Percentiles rank a stretch among this genome's conserved stretches.
phyloP scores from a whole-genome alignment of 2,329 filamentous ascomycete genomes.

The Botryosphaeria agaves region DNA sequence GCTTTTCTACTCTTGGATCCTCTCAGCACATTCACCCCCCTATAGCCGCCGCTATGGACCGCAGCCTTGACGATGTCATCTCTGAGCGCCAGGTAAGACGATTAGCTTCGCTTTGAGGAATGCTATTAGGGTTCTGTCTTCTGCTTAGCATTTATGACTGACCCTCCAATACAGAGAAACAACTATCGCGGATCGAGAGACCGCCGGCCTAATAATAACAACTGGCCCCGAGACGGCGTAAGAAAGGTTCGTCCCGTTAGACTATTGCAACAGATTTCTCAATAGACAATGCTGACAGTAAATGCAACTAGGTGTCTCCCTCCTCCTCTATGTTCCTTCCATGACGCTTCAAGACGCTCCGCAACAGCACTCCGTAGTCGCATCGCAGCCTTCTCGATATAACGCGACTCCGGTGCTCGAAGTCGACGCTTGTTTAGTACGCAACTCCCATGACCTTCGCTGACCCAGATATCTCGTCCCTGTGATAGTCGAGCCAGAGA shows the following conservation, averaged over 20 bases:
- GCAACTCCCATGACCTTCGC: slow-evolving; percentile 9
- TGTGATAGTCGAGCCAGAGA: slow-evolving; percentile 16
- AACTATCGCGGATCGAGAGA: slow-evolving; percentile 10
- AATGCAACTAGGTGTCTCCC: slow-evolving; percentile 15
- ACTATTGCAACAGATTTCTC: not conserved
- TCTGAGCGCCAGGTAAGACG: slow-evolving; percentile 38
- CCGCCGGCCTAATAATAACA: slow-evolving; percentile 29
- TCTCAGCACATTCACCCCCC: not conserved
- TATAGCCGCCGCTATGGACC: slow-evolving; percentile 32
- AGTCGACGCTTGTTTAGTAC: slow-evolving; percentile 3
- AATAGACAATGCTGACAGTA: not conserved
- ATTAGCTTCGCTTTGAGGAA: too few species aligned
- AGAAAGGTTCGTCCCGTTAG: slow-evolving; percentile 52
- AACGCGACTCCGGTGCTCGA: slow-evolving; percentile 1
- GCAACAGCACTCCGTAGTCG: slow-evolving; percentile 17
- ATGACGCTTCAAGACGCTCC: slow-evolving; percentile 5
- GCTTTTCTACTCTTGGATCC: too few species aligned
- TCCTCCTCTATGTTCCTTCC: slow-evolving; percentile 18
- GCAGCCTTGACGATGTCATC: slow-evolving; percentile 47
- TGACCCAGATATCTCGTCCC: slow-evolving; percentile 18
- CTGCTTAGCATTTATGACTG: slow-evolving; percentile 1
- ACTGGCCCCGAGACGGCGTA: slow-evolving; percentile 63
- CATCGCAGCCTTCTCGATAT: slow-evolving; percentile 11
- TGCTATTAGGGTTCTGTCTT: too few species aligned
- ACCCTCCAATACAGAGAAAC: slow-evolving; percentile 6